phyloP scores from a whole-genome alignment of 179 eudicot genomes.

The Spergularia azorica region DNA sequence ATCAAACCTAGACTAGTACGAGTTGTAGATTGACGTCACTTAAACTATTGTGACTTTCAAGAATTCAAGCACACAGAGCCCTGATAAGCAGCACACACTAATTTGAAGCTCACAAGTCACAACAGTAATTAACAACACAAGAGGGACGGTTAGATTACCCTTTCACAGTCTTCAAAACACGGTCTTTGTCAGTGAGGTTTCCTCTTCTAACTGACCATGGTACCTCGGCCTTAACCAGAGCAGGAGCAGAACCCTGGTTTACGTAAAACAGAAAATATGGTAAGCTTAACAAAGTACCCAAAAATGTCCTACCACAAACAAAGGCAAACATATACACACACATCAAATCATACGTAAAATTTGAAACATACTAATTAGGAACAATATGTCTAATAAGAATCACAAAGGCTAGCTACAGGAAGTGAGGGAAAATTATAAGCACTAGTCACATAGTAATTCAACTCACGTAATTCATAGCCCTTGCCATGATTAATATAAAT shows the following conservation, averaged over 20 bases:
- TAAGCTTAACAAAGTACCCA: background rate
- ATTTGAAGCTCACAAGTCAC: background rate
- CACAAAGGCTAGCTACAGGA: background rate
- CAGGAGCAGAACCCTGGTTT: constrained; percentile 71
- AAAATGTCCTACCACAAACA: too few relatives aligned
- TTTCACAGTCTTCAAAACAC: constrained; percentile 93
- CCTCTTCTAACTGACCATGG: constrained; percentile 97
- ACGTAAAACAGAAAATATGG: constrained; percentile 19
- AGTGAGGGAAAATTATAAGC: background rate
- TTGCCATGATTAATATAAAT: background rate
- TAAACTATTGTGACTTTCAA: background rate
- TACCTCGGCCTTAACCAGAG: constrained; percentile 88
- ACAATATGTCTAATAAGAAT: background rate
- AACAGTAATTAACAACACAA: background rate
- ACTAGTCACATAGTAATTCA: background rate
- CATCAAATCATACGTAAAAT: too few relatives aligned
- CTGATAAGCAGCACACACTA: background rate
- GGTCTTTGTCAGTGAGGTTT: constrained; percentile 80
- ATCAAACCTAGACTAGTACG: too few relatives aligned
- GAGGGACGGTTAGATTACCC: constrained; percentile 53
- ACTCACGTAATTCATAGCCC: background rate
- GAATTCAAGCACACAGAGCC: background rate
- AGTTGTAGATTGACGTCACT: background rate
- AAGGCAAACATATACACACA: too few relatives aligned
- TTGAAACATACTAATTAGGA: background rate